Conservation (phyloP, 768 basidiomycete genomes). For the Boletus vermiculosoides region DNA sequence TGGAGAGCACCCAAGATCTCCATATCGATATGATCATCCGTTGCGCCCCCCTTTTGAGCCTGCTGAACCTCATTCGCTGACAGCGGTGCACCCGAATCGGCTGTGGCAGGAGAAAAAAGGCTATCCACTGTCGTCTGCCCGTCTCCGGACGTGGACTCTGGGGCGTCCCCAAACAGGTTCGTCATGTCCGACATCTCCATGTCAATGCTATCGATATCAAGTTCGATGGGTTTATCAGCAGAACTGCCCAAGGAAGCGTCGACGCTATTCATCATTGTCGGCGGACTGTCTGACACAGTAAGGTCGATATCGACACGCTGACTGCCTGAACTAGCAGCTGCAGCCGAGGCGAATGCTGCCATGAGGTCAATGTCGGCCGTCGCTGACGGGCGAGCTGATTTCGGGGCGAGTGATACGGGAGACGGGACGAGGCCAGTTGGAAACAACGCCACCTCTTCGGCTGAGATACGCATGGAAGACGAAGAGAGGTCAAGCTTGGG, state of each 20-base stretch:
- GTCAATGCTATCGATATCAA: conserved; percentile 69
- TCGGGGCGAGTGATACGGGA: conserved; percentile 80
- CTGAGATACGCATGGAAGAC: conserved; percentile 58
- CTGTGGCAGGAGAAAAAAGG: conserved; percentile 50
- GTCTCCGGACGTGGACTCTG: conserved; percentile 36
- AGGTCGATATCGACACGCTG: conserved; percentile 56
- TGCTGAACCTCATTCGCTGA: conserved; percentile 17
- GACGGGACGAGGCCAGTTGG: conserved; percentile 61
- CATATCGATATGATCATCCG: conserved; percentile 31
- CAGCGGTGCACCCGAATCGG: conserved; percentile 20
- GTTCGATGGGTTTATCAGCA: conserved; percentile 79
- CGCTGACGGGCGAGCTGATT: conserved; percentile 65
- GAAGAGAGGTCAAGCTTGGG: conserved; percentile 83
- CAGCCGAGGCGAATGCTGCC: conserved; percentile 54
- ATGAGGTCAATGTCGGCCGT: conserved; percentile 60
- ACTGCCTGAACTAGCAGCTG: conserved; percentile 33
- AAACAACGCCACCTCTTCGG: conserved; percentile 60
- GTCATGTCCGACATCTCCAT: conserved; percentile 53
- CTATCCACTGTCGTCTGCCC: conserved; percentile 41
- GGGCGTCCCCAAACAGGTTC: conserved; percentile 54
- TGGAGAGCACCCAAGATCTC: conserved; percentile 38
- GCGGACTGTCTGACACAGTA: conserved; percentile 41
- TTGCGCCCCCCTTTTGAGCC: conserved; percentile 16
- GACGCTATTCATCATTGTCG: conserved; percentile 24
- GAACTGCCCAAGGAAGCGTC: conserved; percentile 52